phyloP scores from a whole-genome alignment of 108 stramenopile genomes.

The Hondaea fermentalgiana region DNA sequence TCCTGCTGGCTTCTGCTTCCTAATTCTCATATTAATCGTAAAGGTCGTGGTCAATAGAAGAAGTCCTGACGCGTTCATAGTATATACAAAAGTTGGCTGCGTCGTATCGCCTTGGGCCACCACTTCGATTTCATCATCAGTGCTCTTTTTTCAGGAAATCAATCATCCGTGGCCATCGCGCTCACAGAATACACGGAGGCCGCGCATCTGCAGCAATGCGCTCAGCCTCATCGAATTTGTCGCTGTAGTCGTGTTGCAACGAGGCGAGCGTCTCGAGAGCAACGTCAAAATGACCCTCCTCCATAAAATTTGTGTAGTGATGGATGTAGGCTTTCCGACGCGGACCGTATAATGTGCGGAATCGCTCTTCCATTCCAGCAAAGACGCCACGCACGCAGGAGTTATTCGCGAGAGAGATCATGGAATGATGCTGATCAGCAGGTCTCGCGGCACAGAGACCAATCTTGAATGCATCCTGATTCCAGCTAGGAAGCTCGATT shows the following conservation, averaged over 20 bases:
- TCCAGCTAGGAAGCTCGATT: constrained; percentile 47
- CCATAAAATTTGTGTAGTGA: constrained; percentile 45
- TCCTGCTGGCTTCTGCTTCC: too few species aligned
- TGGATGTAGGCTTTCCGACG: constrained; percentile 45
- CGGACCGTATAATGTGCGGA: constrained; percentile 35
- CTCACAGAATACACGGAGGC: neutral
- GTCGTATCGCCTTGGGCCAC: too few species aligned
- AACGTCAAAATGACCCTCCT: constrained; percentile 21
- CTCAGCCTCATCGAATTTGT: neutral
- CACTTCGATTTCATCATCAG: too few species aligned
- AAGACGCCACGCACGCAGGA: constrained; percentile 34
- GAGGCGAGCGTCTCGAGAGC: constrained; percentile 10
- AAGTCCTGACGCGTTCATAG: too few species aligned
- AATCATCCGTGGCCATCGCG: too few species aligned
- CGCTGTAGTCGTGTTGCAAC: constrained; percentile 20
- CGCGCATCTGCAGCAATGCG: neutral
- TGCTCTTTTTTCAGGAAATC: too few species aligned
- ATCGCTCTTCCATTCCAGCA: constrained; percentile 18
- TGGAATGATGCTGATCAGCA: neutral
- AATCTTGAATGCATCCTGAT: constrained; percentile 56
- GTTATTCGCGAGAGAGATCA: constrained; percentile 43
- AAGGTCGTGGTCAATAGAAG: too few species aligned
- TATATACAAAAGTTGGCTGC: too few species aligned
- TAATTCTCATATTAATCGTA: too few species aligned
- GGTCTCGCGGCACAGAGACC: constrained; percentile 42